Evolutionary conservation across 495 filamentous ascomycete species (phyloP), one percentile per base, ranked within the genome.

Genomic region (Lasiosphaeria hispida): DNA sequence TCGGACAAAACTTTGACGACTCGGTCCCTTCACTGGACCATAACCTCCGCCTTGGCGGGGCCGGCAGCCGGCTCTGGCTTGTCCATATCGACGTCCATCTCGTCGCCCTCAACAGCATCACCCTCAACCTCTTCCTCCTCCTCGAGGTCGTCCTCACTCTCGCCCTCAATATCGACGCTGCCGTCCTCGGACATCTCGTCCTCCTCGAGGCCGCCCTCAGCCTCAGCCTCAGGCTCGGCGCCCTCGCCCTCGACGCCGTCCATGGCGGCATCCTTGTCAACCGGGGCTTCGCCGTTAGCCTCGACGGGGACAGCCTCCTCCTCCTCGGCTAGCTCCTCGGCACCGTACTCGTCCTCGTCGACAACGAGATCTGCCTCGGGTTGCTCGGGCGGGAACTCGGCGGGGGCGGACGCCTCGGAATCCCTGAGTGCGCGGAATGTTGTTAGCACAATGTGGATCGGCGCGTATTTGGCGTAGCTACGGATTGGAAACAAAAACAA

Each of bases 321-420:
- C 50, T 89, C 85, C 53, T 85, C 85, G 33, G 85, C 87, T 10
- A 83, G 82, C 67, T 91, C 88, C 37, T 98, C 94, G 34, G 87
- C 90, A 55, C 93, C 94, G 67, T 97, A 98, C 55, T 87, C 82
- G 14, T 85, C 90, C 65, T 96, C 94, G 61, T 97, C 94, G 18
- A 85, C 89, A 48, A 85, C 82, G 45, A 83, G 77, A 68, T 98
- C 94, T 48, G 91, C 94, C 68, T 97, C 95, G 17, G 95, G 92
- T 75, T 98, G 94, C 69, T 97, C 94, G 51, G 94, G 94, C 8
- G 94, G 94, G 73, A 90, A 97, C 75, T 97, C 92, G 48, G 95
- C 83, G 3, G 94, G 94, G 18, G 95, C 94, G 72, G 91, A 94
- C 55, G 92, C 92, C 69, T 98, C 94, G 11, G 89, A 89, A 69